Percentiles rank a stretch among this genome's conserved stretches.
Evolutionary conservation across 2,329 filamentous ascomycete genomes (phyloP).

Genomic region (Sarocladiaceae sp.): DNA sequence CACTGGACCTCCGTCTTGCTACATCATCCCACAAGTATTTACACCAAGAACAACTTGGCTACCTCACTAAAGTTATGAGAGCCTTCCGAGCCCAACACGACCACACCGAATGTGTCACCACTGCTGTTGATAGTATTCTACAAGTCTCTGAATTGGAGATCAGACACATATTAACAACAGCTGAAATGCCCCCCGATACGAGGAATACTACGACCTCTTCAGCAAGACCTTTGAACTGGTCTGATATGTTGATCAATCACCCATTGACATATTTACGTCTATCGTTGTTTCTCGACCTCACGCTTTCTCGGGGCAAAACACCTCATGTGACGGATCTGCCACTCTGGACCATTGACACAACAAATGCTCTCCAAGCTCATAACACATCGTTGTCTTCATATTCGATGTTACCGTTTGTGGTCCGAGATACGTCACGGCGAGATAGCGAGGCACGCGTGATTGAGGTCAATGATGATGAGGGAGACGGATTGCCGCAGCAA

Average conservation of each 20-base stretch:
- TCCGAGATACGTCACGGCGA: neutral
- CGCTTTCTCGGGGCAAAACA: neutral
- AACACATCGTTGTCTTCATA: neutral
- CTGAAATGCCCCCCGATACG: too few relatives aligned
- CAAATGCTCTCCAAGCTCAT: neutral
- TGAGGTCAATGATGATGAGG: neutral
- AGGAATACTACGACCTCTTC: too few relatives aligned
- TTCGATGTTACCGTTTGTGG: neutral
- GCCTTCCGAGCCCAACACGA: neutral
- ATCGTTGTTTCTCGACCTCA: neutral
- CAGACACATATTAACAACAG: neutral
- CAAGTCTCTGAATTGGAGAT: neutral
- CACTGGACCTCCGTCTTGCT: neutral
- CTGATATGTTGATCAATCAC: neutral
- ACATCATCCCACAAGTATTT: neutral
- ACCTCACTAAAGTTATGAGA: neutral
- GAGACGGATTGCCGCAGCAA: neutral
- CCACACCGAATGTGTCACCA: neutral
- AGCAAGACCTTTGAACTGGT: neutral
- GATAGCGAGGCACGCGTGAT: neutral
- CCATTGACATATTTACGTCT: neutral
- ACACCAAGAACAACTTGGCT: neutral
- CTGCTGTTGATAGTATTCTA: neutral
- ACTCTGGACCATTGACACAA: neutral
- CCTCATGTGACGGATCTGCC: neutral